Base-by-base conservation (phyloP, 179 eudicot genomes). In the Spinacia oleracea region DNA sequence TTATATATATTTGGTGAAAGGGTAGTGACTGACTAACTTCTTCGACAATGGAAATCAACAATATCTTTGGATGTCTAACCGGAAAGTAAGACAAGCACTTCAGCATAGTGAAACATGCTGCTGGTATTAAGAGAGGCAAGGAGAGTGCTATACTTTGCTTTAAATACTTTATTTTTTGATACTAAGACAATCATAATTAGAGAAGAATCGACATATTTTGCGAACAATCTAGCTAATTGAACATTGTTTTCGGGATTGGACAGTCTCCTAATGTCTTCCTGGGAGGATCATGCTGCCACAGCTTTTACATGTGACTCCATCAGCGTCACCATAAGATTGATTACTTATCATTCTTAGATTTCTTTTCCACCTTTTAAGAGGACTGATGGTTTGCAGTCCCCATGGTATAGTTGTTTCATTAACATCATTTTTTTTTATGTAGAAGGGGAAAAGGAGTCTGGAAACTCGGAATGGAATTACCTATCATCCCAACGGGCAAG, bases 401-500 rank as follows among this genome's bases (percentile, higher is more conserved):
- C 56, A 34, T 35, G 12, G 53, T 56, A n/a, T 31, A 60, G 27
- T 46, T 16, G 27, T 27, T 45, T 77, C 62, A 66, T 9, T 15
- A 50, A 40, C 40, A 34, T 18, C n/a, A 27, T 48, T 46, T 62
- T 34, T 21, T 45, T 9, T 45, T 14, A 60, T n/a, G 9, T n/a
- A 55, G 31, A 40, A 6, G 23, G 35, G 62, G 34, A 9, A 16
- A 46, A 34, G 65, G 20, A 72, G 56, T n/a, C n/a, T n/a, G n/a
- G n/a, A n/a, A 29, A 56, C 4, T 50, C 5, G 10, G 18, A 35
- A 48, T 50, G 35, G 40, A 71, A 72, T 83, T 69, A 93, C 98
- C 98, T 87, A 80, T 94, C 97, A 86, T 94, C 98, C 98, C 97
- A 94, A 64, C 97, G 93, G 58, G 98, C 94, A 81, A 94, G 97